phyloP scores from a whole-genome alignment of 495 filamentous ascomycete genomes.

The Tuber melanosporum region DNA sequence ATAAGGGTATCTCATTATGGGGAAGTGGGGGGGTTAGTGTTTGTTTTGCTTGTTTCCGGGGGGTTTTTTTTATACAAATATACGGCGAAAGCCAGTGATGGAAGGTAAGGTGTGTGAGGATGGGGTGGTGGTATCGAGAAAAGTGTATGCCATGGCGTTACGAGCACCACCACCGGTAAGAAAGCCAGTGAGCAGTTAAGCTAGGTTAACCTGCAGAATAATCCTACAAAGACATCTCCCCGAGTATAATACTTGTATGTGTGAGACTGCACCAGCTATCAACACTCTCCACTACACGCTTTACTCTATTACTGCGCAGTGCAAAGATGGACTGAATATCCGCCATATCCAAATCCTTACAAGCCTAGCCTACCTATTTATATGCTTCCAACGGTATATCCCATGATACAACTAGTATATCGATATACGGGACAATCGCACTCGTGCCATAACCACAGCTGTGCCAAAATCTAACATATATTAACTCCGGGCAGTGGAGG shows the following conservation, averaged over 20 bases:
- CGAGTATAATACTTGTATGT: background rate
- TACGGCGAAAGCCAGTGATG: background rate
- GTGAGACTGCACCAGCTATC: background rate
- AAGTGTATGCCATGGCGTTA: background rate
- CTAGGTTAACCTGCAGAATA: background rate
- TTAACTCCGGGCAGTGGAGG: background rate
- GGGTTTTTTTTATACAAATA: background rate
- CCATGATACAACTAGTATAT: background rate
- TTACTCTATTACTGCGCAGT: background rate
- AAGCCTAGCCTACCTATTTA: background rate
- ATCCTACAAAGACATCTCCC: background rate
- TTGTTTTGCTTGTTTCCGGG: background rate
- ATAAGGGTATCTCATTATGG: background rate
- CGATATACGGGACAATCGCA: background rate
- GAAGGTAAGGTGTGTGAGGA: background rate
- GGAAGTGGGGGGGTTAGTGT: background rate
- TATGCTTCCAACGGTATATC: background rate
- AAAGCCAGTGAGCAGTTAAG: background rate
- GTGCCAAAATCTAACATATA: background rate
- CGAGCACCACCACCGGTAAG: too few species aligned
- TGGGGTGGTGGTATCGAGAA: background rate
- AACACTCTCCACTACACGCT: background rate
- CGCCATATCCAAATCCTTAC: background rate
- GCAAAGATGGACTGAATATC: background rate
- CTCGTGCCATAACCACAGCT: background rate